phyloP scores from a whole-genome alignment of 257 asterid species.

The Parsonsia alboflavescens region DNA sequence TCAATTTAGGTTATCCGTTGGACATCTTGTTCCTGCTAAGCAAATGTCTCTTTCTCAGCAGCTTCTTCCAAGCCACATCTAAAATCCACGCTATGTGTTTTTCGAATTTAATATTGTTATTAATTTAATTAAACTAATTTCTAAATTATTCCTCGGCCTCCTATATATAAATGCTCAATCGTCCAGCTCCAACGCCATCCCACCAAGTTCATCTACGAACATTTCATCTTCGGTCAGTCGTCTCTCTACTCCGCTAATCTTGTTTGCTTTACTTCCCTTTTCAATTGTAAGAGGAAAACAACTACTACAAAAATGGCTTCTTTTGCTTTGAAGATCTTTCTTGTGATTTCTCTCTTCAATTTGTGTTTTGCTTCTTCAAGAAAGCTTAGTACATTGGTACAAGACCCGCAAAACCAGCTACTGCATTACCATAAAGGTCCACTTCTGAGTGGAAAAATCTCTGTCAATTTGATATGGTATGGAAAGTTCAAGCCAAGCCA shows the following conservation, averaged over 20 bases:
- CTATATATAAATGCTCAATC: slow-evolving; percentile 15
- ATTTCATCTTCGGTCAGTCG: neutral
- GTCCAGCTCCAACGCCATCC: slow-evolving; percentile 9
- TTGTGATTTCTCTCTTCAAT: slow-evolving; percentile 24
- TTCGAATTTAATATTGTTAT: neutral
- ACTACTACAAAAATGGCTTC: slow-evolving; percentile 23
- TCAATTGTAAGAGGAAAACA: neutral
- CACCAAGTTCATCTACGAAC: neutral
- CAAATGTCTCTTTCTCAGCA: slow-evolving; percentile 19
- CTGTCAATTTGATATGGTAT: slow-evolving; percentile 62
- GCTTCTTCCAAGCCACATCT: slow-evolving; percentile 1
- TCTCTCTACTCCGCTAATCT: neutral
- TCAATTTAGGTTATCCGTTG: slow-evolving; percentile 16
- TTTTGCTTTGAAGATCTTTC: slow-evolving; percentile 18
- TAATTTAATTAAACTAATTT: too few species aligned
- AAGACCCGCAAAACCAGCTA: slow-evolving; percentile 29
- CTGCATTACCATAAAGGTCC: slow-evolving; percentile 61
- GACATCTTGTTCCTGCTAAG: neutral
- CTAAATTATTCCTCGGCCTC: neutral
- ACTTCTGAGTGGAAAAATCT: slow-evolving; percentile 53
- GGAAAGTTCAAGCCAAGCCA: slow-evolving; percentile 67
- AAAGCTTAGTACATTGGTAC: slow-evolving; percentile 16
- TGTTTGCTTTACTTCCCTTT: neutral
- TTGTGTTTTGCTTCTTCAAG: slow-evolving; percentile 30
- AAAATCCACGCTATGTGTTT: neutral